A percentile compares a stretch with the other conserved stretches of the same genome.
Conservation (phyloP, 768 basidiomycete species). For the Sarcodon aspratus region DNA sequence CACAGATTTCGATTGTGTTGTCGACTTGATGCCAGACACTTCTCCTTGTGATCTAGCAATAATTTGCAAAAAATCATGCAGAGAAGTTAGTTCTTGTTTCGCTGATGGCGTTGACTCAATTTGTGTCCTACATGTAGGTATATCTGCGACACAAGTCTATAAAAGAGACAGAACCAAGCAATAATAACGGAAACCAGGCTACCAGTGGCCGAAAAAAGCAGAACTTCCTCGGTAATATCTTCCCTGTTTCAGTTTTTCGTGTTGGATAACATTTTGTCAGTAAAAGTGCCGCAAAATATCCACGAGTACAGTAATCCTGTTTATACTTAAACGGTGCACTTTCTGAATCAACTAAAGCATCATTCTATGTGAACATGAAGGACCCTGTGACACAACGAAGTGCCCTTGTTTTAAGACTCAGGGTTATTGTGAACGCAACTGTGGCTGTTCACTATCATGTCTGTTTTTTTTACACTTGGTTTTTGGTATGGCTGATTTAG, state of each 20-base stretch:
- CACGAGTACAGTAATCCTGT: too few species aligned
- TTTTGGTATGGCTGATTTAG: neutral
- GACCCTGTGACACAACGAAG: slow-evolving; percentile 33
- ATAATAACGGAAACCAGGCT: too few species aligned
- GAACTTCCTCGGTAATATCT: too few species aligned
- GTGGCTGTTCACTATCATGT: slow-evolving; percentile 44
- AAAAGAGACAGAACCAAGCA: too few species aligned
- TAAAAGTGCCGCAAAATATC: too few species aligned
- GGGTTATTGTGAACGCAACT: slow-evolving; percentile 45
- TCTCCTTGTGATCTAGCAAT: slow-evolving; percentile 43
- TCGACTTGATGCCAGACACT: slow-evolving; percentile 32
- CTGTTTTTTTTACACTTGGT: slow-evolving; percentile 7
- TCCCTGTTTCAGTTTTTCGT: too few species aligned
- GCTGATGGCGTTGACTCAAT: neutral
- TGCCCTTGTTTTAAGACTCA: slow-evolving; percentile 41
- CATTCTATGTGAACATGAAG: slow-evolving; percentile 42
- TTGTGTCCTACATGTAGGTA: neutral
- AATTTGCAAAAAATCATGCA: slow-evolving; percentile 47
- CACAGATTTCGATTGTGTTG: slow-evolving; percentile 25
- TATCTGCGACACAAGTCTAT: neutral
- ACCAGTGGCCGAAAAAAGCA: too few species aligned
- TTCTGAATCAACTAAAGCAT: slow-evolving; percentile 18
- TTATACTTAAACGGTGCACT: too few species aligned
- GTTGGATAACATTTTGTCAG: too few species aligned
- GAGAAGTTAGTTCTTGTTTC: slow-evolving; percentile 28